Evolutionary conservation across 2,329 filamentous ascomycete species (phyloP).

Genomic region (Verticillium zaregamsianum): DNA sequence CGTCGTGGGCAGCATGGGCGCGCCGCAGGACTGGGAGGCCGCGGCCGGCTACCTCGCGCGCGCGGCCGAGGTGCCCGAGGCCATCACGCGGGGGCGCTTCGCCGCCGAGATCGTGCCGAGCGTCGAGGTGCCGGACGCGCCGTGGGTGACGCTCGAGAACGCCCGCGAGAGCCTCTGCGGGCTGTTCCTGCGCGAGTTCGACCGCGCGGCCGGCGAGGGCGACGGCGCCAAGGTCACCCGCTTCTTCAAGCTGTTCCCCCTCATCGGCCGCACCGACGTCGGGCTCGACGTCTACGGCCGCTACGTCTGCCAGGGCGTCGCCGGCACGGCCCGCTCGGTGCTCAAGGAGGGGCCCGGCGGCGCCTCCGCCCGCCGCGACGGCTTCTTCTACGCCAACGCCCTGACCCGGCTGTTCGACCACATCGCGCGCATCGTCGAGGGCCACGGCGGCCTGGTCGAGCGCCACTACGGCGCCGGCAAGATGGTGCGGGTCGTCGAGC

Average conservation of each 20-base stretch:
- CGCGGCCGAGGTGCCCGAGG: slow-evolving; percentile 73
- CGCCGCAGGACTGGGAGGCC: slow-evolving; percentile 97
- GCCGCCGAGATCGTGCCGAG: slow-evolving; percentile 91
- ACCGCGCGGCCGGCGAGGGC: slow-evolving; percentile 81
- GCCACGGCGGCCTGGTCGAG: slow-evolving; percentile 86
- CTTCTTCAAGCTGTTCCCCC: slow-evolving; percentile 96
- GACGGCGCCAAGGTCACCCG: slow-evolving; percentile 87
- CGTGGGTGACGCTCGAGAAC: slow-evolving; percentile 78
- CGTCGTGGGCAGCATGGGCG: slow-evolving; percentile 93
- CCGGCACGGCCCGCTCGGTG: slow-evolving; percentile 74
- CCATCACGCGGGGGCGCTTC: slow-evolving; percentile 79
- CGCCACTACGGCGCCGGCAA: slow-evolving; percentile 88
- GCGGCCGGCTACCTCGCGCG: slow-evolving; percentile 85
- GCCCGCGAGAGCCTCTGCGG: slow-evolving; percentile 87
- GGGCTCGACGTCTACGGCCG: slow-evolving; percentile 92
- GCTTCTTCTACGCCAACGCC: slow-evolving; percentile 87
- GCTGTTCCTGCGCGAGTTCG: slow-evolving; percentile 90
- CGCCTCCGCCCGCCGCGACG: slow-evolving; percentile 57
- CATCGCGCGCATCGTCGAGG: slow-evolving; percentile 93
- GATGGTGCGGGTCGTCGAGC: slow-evolving; percentile 92
- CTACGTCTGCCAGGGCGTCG: slow-evolving; percentile 95
- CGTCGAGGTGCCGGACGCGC: slow-evolving; percentile 89
- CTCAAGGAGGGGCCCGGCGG: slow-evolving; percentile 59
- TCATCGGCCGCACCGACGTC: slow-evolving; percentile 84
- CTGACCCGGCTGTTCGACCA: slow-evolving; percentile 94